Conservation (phyloP, 2,329 filamentous ascomycete genomes). For the Neonectria faginata region DNA sequence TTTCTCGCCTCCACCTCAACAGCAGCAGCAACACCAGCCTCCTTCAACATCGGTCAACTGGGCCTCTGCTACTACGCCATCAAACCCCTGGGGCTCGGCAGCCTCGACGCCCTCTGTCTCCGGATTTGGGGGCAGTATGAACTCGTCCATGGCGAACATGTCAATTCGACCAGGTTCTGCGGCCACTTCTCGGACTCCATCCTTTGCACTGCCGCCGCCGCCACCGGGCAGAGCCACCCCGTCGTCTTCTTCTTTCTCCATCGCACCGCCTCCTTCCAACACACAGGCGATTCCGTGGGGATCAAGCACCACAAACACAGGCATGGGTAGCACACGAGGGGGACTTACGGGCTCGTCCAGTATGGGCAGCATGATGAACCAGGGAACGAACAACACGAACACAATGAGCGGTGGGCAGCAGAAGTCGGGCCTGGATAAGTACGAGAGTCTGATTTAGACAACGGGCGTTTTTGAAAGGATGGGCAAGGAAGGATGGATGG, state of each 20-base stretch:
- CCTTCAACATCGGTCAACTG: constrained; percentile 62
- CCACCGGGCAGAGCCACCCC: constrained; percentile 56
- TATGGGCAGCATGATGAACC: constrained; percentile 44
- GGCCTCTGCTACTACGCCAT: constrained; percentile 56
- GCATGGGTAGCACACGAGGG: constrained; percentile 10
- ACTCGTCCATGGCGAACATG: constrained; percentile 60
- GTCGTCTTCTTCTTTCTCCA: constrained; percentile 57
- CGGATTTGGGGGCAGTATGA: constrained; percentile 53
- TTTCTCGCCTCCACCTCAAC: constrained; percentile 45
- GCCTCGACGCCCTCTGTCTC: constrained; percentile 47
- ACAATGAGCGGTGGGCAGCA: constrained; percentile 46
- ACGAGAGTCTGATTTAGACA: constrained; percentile 71
- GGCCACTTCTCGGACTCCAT: constrained; percentile 53
- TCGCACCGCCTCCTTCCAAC: constrained; percentile 59
- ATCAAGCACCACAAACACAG: constrained; percentile 34
- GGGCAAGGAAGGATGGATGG: constrained; percentile 1
- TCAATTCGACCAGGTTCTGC: constrained; percentile 59
- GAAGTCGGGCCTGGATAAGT: constrained; percentile 73
- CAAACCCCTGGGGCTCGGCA: constrained; percentile 63
- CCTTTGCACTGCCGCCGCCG: constrained; percentile 70
- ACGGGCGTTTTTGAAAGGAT: constrained; percentile 17
- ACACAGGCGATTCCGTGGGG: constrained; percentile 42
- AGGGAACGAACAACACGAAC: constrained; percentile 42
- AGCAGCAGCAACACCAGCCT: constrained; percentile 36
- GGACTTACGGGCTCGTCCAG: constrained; percentile 29